phyloP scores from a whole-genome alignment of 2,329 filamentous ascomycete genomes.

The Emmonsiellopsis sp. region DNA sequence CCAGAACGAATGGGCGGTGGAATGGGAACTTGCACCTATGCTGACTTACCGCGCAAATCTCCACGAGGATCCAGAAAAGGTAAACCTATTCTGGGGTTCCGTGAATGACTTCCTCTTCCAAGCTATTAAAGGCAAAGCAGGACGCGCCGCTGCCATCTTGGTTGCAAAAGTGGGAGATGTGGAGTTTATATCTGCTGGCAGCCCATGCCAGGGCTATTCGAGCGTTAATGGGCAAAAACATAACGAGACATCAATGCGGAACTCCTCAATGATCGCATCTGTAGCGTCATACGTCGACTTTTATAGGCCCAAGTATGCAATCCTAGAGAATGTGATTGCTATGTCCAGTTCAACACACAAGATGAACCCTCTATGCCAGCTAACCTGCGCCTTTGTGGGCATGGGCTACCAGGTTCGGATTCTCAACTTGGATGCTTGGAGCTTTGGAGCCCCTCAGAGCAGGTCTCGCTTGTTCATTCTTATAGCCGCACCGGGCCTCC shows the following conservation, averaged over 20 bases:
- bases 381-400: conserved; percentile 63
- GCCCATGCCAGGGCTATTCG: conserved; percentile 71
- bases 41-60: conserved; percentile 70
- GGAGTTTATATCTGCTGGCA: conserved; percentile 62
- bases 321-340: conserved; percentile 66
- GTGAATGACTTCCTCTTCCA: conserved; percentile 58
- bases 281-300: conserved; percentile 67
- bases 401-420: conserved; percentile 69
- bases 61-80: conserved; percentile 27
- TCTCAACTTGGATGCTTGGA: conserved; percentile 60
- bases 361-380: conserved; percentile 62
- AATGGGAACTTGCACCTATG: conserved; percentile 54
- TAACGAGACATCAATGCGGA: conserved; percentile 50
- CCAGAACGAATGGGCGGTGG: conserved; percentile 58
- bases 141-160: conserved; percentile 12
- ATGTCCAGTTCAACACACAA: conserved; percentile 48
- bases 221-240: conserved; percentile 50
- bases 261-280: conserved; percentile 68
- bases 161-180: conserved; percentile 56
- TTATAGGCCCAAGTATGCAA: conserved; percentile 63
- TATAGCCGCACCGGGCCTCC: conserved; percentile 58
- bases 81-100: conserved; percentile 58
- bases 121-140: conserved; percentile 45
- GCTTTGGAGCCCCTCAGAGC: conserved; percentile 56
- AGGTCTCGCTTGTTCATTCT: conserved; percentile 61